phyloP scores from a whole-genome alignment of 768 basidiomycete species.

The Pholiota molesta region DNA sequence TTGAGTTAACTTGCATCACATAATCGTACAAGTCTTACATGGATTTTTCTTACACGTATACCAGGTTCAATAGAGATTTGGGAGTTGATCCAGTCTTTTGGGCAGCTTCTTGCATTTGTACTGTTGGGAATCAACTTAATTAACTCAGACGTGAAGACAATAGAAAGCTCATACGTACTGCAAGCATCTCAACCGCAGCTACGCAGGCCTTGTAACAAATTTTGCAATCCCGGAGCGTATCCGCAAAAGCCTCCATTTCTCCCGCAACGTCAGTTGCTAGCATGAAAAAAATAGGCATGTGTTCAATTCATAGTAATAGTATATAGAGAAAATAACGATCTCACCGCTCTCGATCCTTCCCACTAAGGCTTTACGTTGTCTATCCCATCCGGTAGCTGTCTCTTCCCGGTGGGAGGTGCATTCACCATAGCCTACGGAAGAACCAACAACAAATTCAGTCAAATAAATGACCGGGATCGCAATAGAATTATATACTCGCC shows the following conservation, averaged over 20 bases:
- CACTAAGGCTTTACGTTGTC: conserved; percentile 46
- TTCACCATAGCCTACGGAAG: conserved; percentile 52
- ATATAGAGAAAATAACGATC: conserved; percentile 8
- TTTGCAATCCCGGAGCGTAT: conserved; percentile 51
- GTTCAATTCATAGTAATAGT: neutral
- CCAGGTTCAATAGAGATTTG: conserved; percentile 27
- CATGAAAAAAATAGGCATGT: conserved; percentile 7
- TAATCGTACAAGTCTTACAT: conserved; percentile 19
- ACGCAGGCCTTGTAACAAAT: conserved; percentile 61
- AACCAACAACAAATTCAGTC: conserved; percentile 7
- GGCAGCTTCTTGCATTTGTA: conserved; percentile 66
- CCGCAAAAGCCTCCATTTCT: conserved; percentile 61
- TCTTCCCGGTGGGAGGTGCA: conserved; percentile 55
- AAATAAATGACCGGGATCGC: conserved; percentile 2
- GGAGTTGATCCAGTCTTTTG: conserved; percentile 52
- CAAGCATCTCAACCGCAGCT: conserved; percentile 72
- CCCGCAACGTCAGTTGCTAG: conserved; percentile 67
- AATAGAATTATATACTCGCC: conserved; percentile 35
- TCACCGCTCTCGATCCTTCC: conserved; percentile 57
- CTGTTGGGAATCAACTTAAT: conserved; percentile 33
- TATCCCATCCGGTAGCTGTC: conserved; percentile 54
- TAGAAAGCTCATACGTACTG: conserved; percentile 39
- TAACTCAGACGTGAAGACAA: neutral
- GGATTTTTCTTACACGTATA: conserved; percentile 11
- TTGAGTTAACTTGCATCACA: conserved; percentile 36